Evolutionary conservation across 1,284 basidiomycete genomes (phyloP).

Genomic region (Rhodotorula sp.): DNA sequence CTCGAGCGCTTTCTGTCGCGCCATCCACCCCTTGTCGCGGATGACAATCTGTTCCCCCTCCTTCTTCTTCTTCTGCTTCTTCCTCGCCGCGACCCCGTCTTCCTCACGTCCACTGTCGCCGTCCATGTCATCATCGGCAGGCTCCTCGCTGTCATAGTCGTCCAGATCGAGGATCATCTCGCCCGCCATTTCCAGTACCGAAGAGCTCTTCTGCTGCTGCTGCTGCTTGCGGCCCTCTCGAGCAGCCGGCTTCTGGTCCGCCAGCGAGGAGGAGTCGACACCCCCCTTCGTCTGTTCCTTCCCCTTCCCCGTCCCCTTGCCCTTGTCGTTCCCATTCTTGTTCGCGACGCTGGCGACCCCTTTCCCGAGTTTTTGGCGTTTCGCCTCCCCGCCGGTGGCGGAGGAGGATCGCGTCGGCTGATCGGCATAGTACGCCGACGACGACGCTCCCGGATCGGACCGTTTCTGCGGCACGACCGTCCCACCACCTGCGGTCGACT

Average conservation of each 20-base stretch:
- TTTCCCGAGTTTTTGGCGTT: slow-evolving; percentile 1
- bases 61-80: not conserved
- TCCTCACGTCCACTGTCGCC: slow-evolving; percentile 7
- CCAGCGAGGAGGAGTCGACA: not conserved
- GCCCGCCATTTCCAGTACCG: not conserved
- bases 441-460: not conserved
- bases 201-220: no score
- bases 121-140: not conserved
- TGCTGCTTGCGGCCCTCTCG: no score
- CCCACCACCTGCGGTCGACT: not conserved
- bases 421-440: not conserved
- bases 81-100: not conserved
- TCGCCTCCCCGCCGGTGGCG: not conserved
- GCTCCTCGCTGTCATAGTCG: not conserved
- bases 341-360: slow-evolving; percentile 1
- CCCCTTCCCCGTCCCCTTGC: no score
- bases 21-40: slow-evolving; percentile 7
- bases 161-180: slow-evolving; percentile 15
- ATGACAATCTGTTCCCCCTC: slow-evolving; percentile 22
- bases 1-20: not conserved
- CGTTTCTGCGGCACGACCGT: not conserved
- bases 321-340: not conserved
- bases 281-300: slow-evolving; percentile 4
- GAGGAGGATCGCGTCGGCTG: not conserved
- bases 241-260: no score